These are phyloP conservation scores for Epithele typhae DNA, from an alignment of 768 basidiomycete genomes.

Conservation along the genomic window DNA sequence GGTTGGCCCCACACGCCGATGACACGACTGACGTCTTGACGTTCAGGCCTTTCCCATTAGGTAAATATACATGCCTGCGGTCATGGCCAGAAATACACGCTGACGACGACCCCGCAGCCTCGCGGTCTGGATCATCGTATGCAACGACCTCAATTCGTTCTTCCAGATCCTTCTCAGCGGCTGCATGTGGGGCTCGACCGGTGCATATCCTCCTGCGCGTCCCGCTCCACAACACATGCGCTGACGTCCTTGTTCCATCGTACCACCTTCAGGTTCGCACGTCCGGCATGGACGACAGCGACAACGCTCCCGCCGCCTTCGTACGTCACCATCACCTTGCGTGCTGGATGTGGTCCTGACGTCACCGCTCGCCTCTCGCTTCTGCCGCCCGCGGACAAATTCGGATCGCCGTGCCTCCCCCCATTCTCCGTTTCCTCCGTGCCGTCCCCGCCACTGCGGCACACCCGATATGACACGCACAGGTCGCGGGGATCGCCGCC, in stretches of 20 bases:
- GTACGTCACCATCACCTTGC: too few relatives aligned
- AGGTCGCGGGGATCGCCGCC: conserved; percentile 55
- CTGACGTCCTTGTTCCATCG: too few relatives aligned
- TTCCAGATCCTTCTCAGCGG: conserved; percentile 76
- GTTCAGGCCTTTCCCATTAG: conserved; percentile 69
- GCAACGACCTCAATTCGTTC: conserved; percentile 74
- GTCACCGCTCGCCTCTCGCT: too few relatives aligned
- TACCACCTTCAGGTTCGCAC: conserved; percentile 41
- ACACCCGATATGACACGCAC: background rate
- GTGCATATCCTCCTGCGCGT: conserved; percentile 24
- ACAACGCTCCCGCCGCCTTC: conserved; percentile 67
- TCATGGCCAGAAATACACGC: background rate
- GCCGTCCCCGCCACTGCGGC: background rate
- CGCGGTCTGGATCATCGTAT: conserved; percentile 68
- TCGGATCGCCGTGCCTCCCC: too few relatives aligned
- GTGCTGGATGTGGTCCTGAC: too few relatives aligned
- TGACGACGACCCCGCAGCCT: conserved; percentile 32
- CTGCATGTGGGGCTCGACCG: conserved; percentile 81
- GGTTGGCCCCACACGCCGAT: too few relatives aligned
- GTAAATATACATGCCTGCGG: conserved; percentile 26
- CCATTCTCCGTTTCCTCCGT: background rate
- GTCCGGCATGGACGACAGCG: conserved; percentile 69
- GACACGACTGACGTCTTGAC: too few relatives aligned
- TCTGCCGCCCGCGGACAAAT: too few relatives aligned
- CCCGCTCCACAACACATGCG: background rate